Evolutionary conservation across 2,329 filamentous ascomycete species (phyloP), one percentile per base, ranked within the genome.

Genomic region (Scytalidium sp.): DNA sequence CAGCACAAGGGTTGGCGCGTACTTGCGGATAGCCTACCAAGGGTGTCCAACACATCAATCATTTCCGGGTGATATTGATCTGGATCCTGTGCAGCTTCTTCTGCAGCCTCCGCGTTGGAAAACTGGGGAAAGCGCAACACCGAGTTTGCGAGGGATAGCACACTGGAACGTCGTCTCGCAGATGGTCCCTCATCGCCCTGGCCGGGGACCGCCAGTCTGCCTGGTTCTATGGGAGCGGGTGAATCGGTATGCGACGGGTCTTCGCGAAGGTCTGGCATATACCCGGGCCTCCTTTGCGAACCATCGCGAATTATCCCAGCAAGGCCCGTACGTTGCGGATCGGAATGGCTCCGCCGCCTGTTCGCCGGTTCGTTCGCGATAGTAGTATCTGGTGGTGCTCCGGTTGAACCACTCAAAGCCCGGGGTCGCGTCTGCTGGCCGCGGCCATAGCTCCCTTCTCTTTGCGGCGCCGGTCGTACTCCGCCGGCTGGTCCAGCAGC

Each of bases 1-100:
- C 32, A 36, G 32, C 5, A 15, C 32, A 15, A 5, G 17, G 32
- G 17, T 13, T 7, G 7, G 25, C 25, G 25, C 7, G 13, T 27
- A 36, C 13, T 36, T 36, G 32, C 13, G 13, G 32, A 15, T 4
- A 15, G 5, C 79, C 51, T 73, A 86, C 84, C 84, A 55, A 89
- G 74, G 25, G 86, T 79, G 67, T 88, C 85, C 45, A 89, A 69
- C 15, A 88, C 69, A 64, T 88, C 83, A 6, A 88, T 84, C 56
- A 88, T 73, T 55, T 80, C 76, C 10, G 77, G 68, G 21, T 81
- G 78, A 60, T 87, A 87, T 53, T 87, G 32, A 36, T 36, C 32
- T 8, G 32, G 32, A n/a, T 36, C 32, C 32, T 36, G 11, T 5
- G 15, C 13, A 15, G 32, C 32, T 5, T 10, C 32, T n/a, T 5